Evolutionary conservation across 768 basidiomycete species (phyloP).

Genomic region (Lentinula guzmanii): DNA sequence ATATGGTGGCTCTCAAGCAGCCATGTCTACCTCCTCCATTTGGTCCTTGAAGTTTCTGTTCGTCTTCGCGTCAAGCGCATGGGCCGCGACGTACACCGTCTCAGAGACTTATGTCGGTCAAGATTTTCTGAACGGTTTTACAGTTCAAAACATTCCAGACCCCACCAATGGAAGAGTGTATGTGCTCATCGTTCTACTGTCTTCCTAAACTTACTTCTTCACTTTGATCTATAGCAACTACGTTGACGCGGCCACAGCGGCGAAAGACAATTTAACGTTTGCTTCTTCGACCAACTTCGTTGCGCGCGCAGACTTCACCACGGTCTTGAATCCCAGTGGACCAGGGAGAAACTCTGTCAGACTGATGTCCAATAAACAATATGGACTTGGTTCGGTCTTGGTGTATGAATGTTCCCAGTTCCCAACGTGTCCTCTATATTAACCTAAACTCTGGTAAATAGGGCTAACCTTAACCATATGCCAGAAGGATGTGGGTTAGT

Average conservation of each 20-base stretch:
- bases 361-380: slow-evolving; percentile 29
- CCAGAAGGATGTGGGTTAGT: slow-evolving; percentile 46
- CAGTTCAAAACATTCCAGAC: slow-evolving; percentile 43
- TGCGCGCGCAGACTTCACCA: slow-evolving; percentile 34
- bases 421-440: neutral
- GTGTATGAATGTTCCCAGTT: slow-evolving; percentile 18
- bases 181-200: slow-evolving; percentile 5
- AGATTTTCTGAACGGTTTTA: slow-evolving; percentile 47
- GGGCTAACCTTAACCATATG: slow-evolving; percentile 43
- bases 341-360: slow-evolving; percentile 37
- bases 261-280: slow-evolving; percentile 33
- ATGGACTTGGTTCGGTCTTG: slow-evolving; percentile 26
- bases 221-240: slow-evolving; percentile 27
- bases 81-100: slow-evolving; percentile 39
- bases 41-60: slow-evolving; percentile 12
- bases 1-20: neutral
- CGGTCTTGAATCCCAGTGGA: slow-evolving; percentile 26
- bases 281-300: slow-evolving; percentile 30
- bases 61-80: slow-evolving; percentile 12
- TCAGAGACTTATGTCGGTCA: slow-evolving; percentile 38
- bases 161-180: slow-evolving; percentile 67
- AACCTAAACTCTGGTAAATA: slow-evolving; percentile 3
- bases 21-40: slow-evolving; percentile 8
- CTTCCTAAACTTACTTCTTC: neutral
- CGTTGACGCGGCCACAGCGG: slow-evolving; percentile 31